Evolutionary conservation across 495 filamentous ascomycete species (phyloP).

Genomic region (Eremomyces bilateralis): DNA sequence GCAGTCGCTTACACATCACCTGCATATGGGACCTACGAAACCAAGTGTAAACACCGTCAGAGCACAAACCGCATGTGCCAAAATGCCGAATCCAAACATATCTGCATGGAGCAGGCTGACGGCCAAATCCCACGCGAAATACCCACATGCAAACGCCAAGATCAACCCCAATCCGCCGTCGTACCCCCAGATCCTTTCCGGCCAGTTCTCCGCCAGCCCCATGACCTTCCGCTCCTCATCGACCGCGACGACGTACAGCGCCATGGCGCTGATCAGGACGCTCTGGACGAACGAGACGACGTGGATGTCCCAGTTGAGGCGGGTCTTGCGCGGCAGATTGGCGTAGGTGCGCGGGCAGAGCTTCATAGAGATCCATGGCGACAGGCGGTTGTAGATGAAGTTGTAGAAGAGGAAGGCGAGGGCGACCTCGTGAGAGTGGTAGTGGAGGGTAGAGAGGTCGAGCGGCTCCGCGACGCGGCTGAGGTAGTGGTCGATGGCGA

Average conservation of each 20-base stretch:
- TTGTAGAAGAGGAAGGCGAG: slow-evolving; percentile 56
- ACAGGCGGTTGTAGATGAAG: slow-evolving; percentile 46
- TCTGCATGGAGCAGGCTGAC: slow-evolving; percentile 48
- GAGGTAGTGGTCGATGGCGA: slow-evolving; percentile 21
- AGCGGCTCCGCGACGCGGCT: slow-evolving; percentile 31
- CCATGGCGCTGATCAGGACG: slow-evolving; percentile 49
- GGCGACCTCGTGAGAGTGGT: slow-evolving; percentile 79
- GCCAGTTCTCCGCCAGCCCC: slow-evolving; percentile 24
- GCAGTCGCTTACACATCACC: too few relatives aligned
- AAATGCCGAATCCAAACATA: slow-evolving; percentile 72
- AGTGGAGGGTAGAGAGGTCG: slow-evolving; percentile 45
- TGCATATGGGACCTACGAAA: slow-evolving; percentile 46
- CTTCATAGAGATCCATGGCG: slow-evolving; percentile 45
- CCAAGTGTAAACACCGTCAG: slow-evolving; percentile 73
- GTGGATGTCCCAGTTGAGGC: slow-evolving; percentile 90
- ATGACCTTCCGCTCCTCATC: slow-evolving; percentile 59
- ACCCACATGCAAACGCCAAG: slow-evolving; percentile 70
- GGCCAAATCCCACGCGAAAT: slow-evolving; percentile 83
- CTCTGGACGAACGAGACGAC: slow-evolving; percentile 84
- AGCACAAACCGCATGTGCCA: slow-evolving; percentile 75
- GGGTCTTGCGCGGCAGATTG: slow-evolving; percentile 39
- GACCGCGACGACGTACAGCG: slow-evolving; percentile 61
- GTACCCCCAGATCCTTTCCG: slow-evolving; percentile 78
- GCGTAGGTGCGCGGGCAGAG: slow-evolving; percentile 56
- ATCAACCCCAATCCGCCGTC: slow-evolving; percentile 63